Base-by-base conservation (phyloP, 345 rosid species). In the Erucastrum elatum region DNA sequence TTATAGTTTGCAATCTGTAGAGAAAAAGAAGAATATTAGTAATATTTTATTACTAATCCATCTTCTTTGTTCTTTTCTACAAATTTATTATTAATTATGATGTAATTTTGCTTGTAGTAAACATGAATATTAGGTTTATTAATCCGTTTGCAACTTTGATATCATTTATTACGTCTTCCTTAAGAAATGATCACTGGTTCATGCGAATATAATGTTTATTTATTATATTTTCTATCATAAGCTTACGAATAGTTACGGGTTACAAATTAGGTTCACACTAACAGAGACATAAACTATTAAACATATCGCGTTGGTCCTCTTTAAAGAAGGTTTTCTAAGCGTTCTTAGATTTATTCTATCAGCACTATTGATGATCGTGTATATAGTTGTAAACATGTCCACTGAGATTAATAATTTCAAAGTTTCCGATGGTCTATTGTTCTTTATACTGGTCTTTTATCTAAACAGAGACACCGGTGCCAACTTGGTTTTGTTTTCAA, bases 1-100 rank as follows among this genome's bases (percentile, higher is more conserved):
- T 87, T 85, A 86, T 55, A 63, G 39, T 39, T 75, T 79, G 84
- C 71, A 85, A 56, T 84, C 81, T 82, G 90, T 85, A 85, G 91
- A 82, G 77, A 70, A 64, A 80, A 55, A 5, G 76, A 71, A 56
- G 49, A 60, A 56, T 12, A 31, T 16, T 44, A 81, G 71, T 83
- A 65, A 75, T 85, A 68, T 55, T 77, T 21, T 21, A 21, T 21
- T 73, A 75, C 74, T 81, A 75, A 83, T 83, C 74, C 33, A 78
- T 55, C 55, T 74, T 68, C 44, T 68, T 30, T 71, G 61, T 56
- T 70, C 0, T 77, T 6, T 56, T 10, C 39, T 44, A 44, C n/a
- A 17, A 60, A 12, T 73, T 41, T 71, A 65, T 60, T 5, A 25
- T 46, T 39, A 17, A n/a, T 60, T 49, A 26, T 46, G 16, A 15